Conservation (phyloP, 345 rosid genomes). For the Microcos paniculata region DNA sequence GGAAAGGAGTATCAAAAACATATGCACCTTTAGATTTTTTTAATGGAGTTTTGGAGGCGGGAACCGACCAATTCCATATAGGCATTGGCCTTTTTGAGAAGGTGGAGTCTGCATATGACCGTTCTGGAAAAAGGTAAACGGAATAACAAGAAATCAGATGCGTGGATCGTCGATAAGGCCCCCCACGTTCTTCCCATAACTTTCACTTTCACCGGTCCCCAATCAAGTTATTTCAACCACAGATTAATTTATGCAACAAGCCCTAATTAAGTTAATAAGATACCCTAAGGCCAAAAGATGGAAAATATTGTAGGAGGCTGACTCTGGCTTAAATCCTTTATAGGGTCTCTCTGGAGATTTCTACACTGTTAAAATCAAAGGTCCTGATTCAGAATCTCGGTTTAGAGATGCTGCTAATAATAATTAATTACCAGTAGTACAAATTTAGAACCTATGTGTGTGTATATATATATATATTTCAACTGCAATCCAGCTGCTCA, state of each 20-base stretch:
- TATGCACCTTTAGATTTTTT: conserved; percentile 16
- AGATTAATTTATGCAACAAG: neutral
- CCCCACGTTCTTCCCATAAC: conserved; percentile 59
- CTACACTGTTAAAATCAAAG: no score
- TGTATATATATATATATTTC: no score
- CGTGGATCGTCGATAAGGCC: conserved; percentile 25
- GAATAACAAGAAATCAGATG: conserved; percentile 28
- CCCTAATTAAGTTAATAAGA: neutral
- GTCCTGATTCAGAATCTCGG: no score
- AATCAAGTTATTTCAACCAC: conserved; percentile 22
- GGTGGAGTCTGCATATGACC: conserved; percentile 44
- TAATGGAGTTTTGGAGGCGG: conserved; percentile 30
- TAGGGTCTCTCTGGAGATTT: no score
- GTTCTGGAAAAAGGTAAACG: conserved; percentile 37
- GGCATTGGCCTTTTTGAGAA: conserved; percentile 31
- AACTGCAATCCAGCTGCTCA: no score
- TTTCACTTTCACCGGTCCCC: conserved; percentile 42
- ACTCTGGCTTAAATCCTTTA: no score
- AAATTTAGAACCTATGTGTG: no score
- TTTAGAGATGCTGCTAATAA: no score
- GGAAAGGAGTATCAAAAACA: conserved; percentile 23
- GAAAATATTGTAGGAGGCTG: no score
- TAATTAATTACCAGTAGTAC: no score
- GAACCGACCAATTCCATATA: conserved; percentile 36
- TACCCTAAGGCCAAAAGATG: neutral